These are phyloP conservation scores for Penicillium janthinellum DNA, from an alignment of 2,329 filamentous ascomycete genomes.

Conservation along the genomic window DNA sequence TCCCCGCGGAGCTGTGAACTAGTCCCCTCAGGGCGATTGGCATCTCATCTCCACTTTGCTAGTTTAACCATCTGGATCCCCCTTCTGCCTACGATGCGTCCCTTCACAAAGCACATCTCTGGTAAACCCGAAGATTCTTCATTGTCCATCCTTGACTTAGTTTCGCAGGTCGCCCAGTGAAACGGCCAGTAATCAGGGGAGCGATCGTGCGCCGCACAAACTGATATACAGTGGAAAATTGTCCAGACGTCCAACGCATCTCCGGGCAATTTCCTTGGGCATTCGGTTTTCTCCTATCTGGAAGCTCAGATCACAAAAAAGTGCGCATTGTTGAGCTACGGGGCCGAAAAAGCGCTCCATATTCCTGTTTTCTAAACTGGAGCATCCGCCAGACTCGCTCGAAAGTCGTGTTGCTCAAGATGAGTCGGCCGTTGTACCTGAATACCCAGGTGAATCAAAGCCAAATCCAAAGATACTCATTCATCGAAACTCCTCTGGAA, in stretches of 20 bases:
- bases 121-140: not conserved
- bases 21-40: slow-evolving; percentile 4
- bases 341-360: not conserved
- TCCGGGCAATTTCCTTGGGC: not conserved
- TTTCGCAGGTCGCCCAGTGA: slow-evolving; percentile 6
- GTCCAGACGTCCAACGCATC: slow-evolving; percentile 2
- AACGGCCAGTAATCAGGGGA: slow-evolving; percentile 1
- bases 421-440: slow-evolving; percentile 22
- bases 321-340: not conserved
- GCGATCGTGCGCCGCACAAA: not conserved
- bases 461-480: slow-evolving; percentile 24
- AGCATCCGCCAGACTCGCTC: not conserved
- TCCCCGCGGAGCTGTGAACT: slow-evolving; percentile 18
- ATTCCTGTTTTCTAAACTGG: not conserved
- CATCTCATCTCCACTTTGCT: slow-evolving; percentile 12
- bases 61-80: slow-evolving; percentile 9
- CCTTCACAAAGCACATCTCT: slow-evolving; percentile 7
- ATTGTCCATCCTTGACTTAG: slow-evolving; percentile 2
- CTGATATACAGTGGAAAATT: slow-evolving; percentile 5
- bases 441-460: slow-evolving; percentile 18
- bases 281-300: not conserved
- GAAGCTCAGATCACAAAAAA: not conserved
- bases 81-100: slow-evolving; percentile 1
- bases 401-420: slow-evolving; percentile 6
- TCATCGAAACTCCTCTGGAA: slow-evolving; percentile 26